Percentiles rank a stretch among this genome's conserved stretches.
These are phyloP conservation scores for Candida mattraensis DNA, from an alignment of 805 yeast genomes.

Conservation along the genomic window DNA sequence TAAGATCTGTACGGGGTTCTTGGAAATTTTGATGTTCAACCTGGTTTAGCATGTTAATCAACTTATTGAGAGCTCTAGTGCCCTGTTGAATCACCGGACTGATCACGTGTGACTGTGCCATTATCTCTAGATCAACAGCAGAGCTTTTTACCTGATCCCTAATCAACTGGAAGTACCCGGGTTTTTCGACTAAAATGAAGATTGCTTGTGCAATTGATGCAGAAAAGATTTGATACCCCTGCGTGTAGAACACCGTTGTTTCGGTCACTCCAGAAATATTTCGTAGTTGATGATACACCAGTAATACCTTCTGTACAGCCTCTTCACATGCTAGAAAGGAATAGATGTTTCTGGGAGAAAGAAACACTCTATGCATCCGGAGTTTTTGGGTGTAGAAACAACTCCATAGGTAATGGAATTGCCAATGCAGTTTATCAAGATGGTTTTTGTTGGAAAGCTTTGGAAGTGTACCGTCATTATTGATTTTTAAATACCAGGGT, in stretches of 20 bases:
- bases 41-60: constrained; percentile 5
- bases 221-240: constrained; percentile 34
- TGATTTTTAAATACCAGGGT: constrained; percentile 17
- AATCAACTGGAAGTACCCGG: constrained; percentile 4
- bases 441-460: constrained; percentile 5
- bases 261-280: constrained; percentile 19
- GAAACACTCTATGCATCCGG: constrained; percentile 10
- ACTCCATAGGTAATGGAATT: constrained; percentile 15
- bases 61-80: constrained; percentile 6
- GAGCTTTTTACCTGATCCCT: constrained; percentile 5
- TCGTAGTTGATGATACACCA: constrained; percentile 29
- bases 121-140: constrained; percentile 7
- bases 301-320: constrained; percentile 28
- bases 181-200: constrained; percentile 27
- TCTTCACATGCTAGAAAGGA: constrained; percentile 27
- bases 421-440: constrained; percentile 9
- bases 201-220: constrained; percentile 35
- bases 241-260: constrained; percentile 31
- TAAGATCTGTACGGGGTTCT: not conserved
- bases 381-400: constrained; percentile 13
- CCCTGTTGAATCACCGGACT: constrained; percentile 13
- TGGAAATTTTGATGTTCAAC: not conserved
- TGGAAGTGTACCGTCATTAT: constrained; percentile 16
- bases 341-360: constrained; percentile 16
- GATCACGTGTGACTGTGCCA: constrained; percentile 7